phyloP scores from a whole-genome alignment of 768 basidiomycete genomes.

The Tulasnella sp. region DNA sequence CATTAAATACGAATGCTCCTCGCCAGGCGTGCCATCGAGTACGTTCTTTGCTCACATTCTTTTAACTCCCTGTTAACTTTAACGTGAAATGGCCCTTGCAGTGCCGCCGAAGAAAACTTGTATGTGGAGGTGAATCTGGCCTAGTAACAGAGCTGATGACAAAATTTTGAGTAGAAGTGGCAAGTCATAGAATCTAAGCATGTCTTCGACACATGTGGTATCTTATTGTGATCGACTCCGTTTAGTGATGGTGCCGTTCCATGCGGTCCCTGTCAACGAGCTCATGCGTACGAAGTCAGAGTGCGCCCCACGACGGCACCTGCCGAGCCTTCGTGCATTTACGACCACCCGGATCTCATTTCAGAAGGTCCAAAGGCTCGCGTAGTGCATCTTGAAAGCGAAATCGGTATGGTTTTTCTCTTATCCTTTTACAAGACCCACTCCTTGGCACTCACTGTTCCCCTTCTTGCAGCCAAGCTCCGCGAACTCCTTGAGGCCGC shows the following conservation, averaged over 20 bases:
- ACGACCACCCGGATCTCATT: conserved; percentile 14
- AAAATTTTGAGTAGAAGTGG: not conserved
- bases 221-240: not conserved
- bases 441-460: not conserved
- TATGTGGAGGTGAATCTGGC: not conserved
- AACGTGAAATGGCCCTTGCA: no score
- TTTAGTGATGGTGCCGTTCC: conserved; percentile 21
- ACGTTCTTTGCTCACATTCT: no score
- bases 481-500: not conserved
- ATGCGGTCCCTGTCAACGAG: not conserved
- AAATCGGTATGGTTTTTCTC: conserved; percentile 1
- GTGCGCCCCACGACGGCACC: not conserved
- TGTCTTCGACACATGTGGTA: no score
- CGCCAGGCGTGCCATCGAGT: no score
- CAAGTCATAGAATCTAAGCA: not conserved
- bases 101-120: not conserved
- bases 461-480: not conserved
- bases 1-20: no score
- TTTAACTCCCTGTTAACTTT: no score
- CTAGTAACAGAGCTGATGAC: not conserved
- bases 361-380: conserved; percentile 3
- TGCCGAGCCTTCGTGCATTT: conserved; percentile 12
- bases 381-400: not conserved
- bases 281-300: conserved; percentile 22
- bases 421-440: not conserved